phyloP scores from a whole-genome alignment of 768 basidiomycete species.

The Galerina sulciceps region DNA sequence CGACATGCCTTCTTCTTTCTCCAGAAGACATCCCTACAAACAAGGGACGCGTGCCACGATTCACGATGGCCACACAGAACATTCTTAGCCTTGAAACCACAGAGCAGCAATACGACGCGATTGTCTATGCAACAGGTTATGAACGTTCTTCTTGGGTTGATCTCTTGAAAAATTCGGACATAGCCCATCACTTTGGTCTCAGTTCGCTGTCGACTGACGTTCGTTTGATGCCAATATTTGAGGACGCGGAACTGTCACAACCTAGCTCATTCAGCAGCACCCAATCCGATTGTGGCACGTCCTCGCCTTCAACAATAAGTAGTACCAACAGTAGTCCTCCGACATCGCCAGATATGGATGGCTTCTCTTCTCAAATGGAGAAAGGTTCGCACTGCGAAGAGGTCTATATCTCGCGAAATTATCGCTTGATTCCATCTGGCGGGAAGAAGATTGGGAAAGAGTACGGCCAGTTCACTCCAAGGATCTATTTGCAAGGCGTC shows the following conservation, averaged over 20 bases:
- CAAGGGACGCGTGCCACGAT: slow-evolving; percentile 1
- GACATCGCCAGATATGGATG: slow-evolving; percentile 26
- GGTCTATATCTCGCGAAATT: slow-evolving; percentile 43
- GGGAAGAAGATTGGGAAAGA: background rate
- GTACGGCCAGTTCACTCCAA: slow-evolving; percentile 16
- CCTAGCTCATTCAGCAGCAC: slow-evolving; percentile 14
- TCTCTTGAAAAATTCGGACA: slow-evolving; percentile 41
- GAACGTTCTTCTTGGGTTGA: slow-evolving; percentile 50
- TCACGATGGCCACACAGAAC: slow-evolving; percentile 37
- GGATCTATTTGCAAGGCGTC: slow-evolving; percentile 40
- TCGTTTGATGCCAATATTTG: slow-evolving; percentile 27
- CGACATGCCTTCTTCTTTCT: slow-evolving; percentile 22
- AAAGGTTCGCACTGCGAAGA: slow-evolving; percentile 20
- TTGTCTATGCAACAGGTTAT: slow-evolving; percentile 61
- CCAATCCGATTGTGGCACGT: slow-evolving; percentile 15
- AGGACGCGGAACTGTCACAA: slow-evolving; percentile 3
- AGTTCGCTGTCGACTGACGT: slow-evolving; percentile 22
- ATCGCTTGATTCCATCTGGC: slow-evolving; percentile 40
- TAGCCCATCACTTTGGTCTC: slow-evolving; percentile 43
- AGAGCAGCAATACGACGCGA: slow-evolving; percentile 43
- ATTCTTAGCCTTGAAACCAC: slow-evolving; percentile 35
- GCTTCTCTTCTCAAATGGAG: slow-evolving; percentile 17
- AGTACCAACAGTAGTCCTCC: slow-evolving; percentile 27
- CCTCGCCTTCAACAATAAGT: slow-evolving; percentile 19
- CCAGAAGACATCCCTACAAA: slow-evolving; percentile 5